Percentiles rank a stretch among this genome's conserved stretches.
Conservation (phyloP, 495 filamentous ascomycete species). For the Delitschia confertaspora region DNA sequence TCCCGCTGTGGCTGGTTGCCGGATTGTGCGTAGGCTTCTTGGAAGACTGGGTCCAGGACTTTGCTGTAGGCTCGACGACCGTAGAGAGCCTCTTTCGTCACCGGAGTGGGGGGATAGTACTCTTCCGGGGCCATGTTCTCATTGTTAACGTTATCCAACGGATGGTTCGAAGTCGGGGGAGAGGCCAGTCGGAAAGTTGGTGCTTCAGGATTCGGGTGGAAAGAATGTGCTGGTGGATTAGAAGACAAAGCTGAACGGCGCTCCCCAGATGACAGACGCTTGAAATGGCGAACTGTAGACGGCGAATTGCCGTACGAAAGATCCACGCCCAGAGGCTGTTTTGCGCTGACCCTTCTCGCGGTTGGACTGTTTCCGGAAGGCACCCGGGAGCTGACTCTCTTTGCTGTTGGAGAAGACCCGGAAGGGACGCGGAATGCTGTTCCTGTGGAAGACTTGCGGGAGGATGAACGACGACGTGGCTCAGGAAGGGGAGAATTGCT, state of each 20-base stretch:
- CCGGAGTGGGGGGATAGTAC: slow-evolving; percentile 9
- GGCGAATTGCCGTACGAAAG: slow-evolving; percentile 84
- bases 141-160: slow-evolving; percentile 13
- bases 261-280: slow-evolving; percentile 65
- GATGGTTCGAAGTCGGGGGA: slow-evolving; percentile 21
- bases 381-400: slow-evolving; percentile 32
- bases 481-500: slow-evolving; percentile 10
- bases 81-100: slow-evolving; percentile 63
- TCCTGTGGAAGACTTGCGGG: slow-evolving; percentile 15
- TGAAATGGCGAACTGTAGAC: slow-evolving; percentile 83
- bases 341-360: slow-evolving; percentile 44
- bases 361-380: slow-evolving; percentile 30
- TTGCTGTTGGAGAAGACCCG: slow-evolving; percentile 32
- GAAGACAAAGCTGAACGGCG: slow-evolving; percentile 28
- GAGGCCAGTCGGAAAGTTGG: slow-evolving; percentile 25
- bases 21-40: slow-evolving; percentile 74
- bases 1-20: slow-evolving; percentile 66
- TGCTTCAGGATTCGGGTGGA: slow-evolving; percentile 25
- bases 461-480: slow-evolving; percentile 5
- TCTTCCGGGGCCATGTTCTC: slow-evolving; percentile 24
- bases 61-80: slow-evolving; percentile 72
- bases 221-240: slow-evolving; percentile 30
- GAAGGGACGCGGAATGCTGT: slow-evolving; percentile 30
- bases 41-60: slow-evolving; percentile 68
- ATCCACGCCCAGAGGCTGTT: slow-evolving; percentile 72